Percentiles rank a stretch among this genome's conserved stretches.
phyloP scores from a whole-genome alignment of 2,329 filamentous ascomycete species.

The Fusarium oligoseptatum region DNA sequence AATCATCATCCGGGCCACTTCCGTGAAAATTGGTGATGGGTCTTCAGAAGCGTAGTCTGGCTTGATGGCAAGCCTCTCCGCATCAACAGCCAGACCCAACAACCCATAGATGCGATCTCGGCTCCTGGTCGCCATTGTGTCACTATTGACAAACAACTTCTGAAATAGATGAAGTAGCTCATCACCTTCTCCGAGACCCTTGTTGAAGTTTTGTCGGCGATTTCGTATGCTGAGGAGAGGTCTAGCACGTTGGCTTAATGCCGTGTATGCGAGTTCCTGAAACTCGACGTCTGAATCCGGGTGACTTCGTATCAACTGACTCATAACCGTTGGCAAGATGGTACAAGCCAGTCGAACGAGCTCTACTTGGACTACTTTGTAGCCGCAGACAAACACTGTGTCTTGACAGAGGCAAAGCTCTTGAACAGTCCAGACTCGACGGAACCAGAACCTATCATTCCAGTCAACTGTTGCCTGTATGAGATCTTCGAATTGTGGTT shows the following conservation, averaged over 20 bases:
- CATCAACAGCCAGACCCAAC: constrained; percentile 4
- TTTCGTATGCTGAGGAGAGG: constrained; percentile 1
- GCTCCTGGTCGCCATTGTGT: neutral
- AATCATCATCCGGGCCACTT: neutral
- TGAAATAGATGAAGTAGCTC: neutral
- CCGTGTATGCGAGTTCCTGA: neutral
- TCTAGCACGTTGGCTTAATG: neutral
- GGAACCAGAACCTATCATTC: constrained; percentile 9
- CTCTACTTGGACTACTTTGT: neutral
- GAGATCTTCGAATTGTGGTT: neutral
- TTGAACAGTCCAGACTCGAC: constrained; percentile 8
- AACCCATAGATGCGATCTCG: constrained; percentile 9
- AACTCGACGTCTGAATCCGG: neutral
- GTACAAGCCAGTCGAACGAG: neutral
- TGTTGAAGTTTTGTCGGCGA: constrained; percentile 2
- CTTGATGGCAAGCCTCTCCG: neutral
- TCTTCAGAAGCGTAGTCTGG: constrained; percentile 4
- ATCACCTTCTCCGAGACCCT: neutral
- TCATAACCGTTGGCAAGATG: neutral
- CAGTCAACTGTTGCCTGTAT: neutral
- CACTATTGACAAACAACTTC: constrained; percentile 1
- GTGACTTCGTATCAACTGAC: neutral
- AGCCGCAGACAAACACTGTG: constrained; percentile 4
- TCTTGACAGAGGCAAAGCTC: constrained; percentile 3
- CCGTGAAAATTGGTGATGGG: neutral